Base-by-base conservation (phyloP, 257 asterid species). In the Gentiana straminea region DNA sequence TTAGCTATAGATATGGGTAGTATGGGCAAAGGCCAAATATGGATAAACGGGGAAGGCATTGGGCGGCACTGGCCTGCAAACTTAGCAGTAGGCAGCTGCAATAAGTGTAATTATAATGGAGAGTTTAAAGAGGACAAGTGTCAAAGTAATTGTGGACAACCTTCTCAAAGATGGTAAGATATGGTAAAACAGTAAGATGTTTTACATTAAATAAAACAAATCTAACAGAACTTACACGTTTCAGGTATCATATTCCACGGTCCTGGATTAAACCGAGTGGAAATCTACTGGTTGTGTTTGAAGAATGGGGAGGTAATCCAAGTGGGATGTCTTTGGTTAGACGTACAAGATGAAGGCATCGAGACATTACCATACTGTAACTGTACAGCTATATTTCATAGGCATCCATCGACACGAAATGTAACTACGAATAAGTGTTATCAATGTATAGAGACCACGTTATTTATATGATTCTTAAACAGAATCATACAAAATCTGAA, bases 61-160 rank as follows among this genome's bases (percentile, higher is more conserved):
- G 99, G 99, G 44, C 72, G 97, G 55, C 97, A 92, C 58, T 92
- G 95, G 94, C 89, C 99, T 44, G 91, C 71, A 37, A 83, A 92
- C 52, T 75, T 52, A 46, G 91, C 97, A 3, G 68, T 73, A 41
- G 99, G 97, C 8, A 82, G 61, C 69, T 92, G 99, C 2, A 80
- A 79, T 24, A 36, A 59, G 2, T 92, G 98, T 59, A 78, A 58
- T 7, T 92, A 92, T 51, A 93, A 88, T 1, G 99, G 95, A 70
- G 67, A 68, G 3, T 88, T 49, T 73, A 73, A 52, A 6, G 95
- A 83, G 85, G 80, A 62, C 62, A 88, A 91, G 74, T 91, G 98
- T 60, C 89, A 70, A 59, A 65, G 63, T 24, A 65, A 70, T n/a
- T 91, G 98, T 32, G 91, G 90, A 41, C 70, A 83, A 37, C 98